Percentiles rank a stretch among this genome's conserved stretches.
Conservation (phyloP, 2,329 filamentous ascomycete genomes). For the Phaeosphaeria sp. region DNA sequence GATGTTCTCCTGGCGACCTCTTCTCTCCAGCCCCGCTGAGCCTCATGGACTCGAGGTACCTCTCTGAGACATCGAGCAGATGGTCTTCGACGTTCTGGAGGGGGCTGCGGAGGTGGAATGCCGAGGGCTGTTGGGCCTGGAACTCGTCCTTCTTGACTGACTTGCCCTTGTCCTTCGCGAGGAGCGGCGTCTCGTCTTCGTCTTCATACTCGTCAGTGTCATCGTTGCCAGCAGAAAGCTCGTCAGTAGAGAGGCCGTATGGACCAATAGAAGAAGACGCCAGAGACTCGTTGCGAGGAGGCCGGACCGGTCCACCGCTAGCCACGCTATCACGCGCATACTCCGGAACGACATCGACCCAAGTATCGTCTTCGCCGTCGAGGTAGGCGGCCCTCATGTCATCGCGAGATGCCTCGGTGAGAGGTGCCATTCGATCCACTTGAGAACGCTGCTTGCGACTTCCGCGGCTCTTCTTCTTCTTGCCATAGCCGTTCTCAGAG, state of each 20-base stretch:
- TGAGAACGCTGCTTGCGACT: constrained; percentile 13
- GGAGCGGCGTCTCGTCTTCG: neutral
- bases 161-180: neutral
- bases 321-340: constrained; percentile 13
- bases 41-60: constrained; percentile 6
- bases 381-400: constrained; percentile 16
- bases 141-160: neutral
- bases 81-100: constrained; percentile 28
- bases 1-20: neutral
- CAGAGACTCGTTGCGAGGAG: constrained; percentile 8
- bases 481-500: neutral
- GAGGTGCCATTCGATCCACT: constrained; percentile 31
- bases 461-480: constrained; percentile 8
- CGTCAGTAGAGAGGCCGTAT: neutral
- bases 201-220: neutral
- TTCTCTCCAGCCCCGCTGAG: neutral
- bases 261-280: neutral
- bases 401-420: constrained; percentile 31
- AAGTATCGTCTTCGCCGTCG: constrained; percentile 14
- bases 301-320: neutral
- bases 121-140: constrained; percentile 1
- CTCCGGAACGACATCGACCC: constrained; percentile 26
- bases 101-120: constrained; percentile 19
- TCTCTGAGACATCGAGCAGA: constrained; percentile 28
- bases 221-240: neutral